Evolutionary conservation across 495 filamentous ascomycete species (phyloP).

Genomic region (Penicillium odoratum): DNA sequence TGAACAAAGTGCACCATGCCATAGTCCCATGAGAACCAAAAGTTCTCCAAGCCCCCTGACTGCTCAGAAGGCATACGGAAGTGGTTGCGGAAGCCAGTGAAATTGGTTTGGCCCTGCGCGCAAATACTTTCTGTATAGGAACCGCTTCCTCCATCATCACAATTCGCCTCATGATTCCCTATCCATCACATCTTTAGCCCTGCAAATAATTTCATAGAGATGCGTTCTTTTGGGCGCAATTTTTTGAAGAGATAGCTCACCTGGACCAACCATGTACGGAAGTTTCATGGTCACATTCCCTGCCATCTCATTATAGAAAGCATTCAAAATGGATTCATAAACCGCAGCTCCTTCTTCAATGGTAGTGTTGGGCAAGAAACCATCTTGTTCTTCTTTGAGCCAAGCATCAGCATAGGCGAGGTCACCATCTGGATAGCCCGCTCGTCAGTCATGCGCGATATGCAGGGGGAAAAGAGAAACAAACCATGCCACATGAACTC

Average conservation of each 20-base stretch:
- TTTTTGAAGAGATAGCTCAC: background rate
- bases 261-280: conserved; percentile 17
- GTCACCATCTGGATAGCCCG: conserved; percentile 2
- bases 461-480: background rate
- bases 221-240: background rate
- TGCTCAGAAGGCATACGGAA: conserved; percentile 10
- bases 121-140: conserved; percentile 8
- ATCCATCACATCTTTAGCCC: background rate
- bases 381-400: conserved; percentile 9
- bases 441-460: background rate
- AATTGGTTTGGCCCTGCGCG: conserved; percentile 12
- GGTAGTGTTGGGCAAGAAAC: conserved; percentile 6
- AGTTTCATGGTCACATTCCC: conserved; percentile 3
- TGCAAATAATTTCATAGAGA: too few relatives aligned
- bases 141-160: conserved; percentile 3
- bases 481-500: conserved; percentile 18
- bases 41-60: conserved; percentile 9
- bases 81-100: conserved; percentile 13
- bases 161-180: conserved; percentile 14
- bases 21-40: conserved; percentile 16
- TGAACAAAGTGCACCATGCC: conserved; percentile 9
- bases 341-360: conserved; percentile 5
- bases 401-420: conserved; percentile 16
- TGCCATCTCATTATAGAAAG: conserved; percentile 11
- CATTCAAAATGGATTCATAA: conserved; percentile 11